phyloP scores from a whole-genome alignment of 768 basidiomycete species.

The Lactifluus subvellereus region DNA sequence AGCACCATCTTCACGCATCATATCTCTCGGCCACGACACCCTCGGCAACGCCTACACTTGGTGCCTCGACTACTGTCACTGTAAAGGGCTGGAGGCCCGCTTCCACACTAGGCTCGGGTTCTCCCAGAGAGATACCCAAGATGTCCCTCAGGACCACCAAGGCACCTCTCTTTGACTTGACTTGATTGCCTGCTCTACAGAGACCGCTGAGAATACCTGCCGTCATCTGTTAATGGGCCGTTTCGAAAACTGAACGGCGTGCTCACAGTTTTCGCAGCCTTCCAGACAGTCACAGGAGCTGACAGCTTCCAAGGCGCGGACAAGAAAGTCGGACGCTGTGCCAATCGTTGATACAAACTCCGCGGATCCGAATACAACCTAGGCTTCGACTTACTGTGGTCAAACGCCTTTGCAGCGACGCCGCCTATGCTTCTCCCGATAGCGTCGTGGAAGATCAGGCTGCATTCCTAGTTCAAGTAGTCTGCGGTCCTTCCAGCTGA shows the following conservation, averaged over 20 bases:
- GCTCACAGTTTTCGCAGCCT: constrained; percentile 68
- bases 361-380: not conserved
- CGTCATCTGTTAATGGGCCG: not conserved
- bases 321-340: constrained; percentile 50
- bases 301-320: constrained; percentile 51
- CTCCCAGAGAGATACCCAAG: constrained; percentile 39
- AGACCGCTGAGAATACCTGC: constrained; percentile 59
- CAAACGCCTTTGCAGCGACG: constrained; percentile 73
- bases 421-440: constrained; percentile 60
- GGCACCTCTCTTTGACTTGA: constrained; percentile 74
- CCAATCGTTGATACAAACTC: not conserved
- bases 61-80: constrained; percentile 55
- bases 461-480: constrained; percentile 28
- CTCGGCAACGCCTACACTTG: constrained; percentile 36
- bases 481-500: not conserved
- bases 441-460: constrained; percentile 77
- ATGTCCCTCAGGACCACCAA: constrained; percentile 56
- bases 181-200: constrained; percentile 69
- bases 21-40: constrained; percentile 14
- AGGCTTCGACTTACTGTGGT: constrained; percentile 49
- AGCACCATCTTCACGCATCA: not conserved
- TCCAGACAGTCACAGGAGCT: constrained; percentile 57
- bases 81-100: constrained; percentile 36
- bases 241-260: not conserved
- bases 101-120: constrained; percentile 30